phyloP scores from a whole-genome alignment of 2,329 filamentous ascomycete species.

The Cytospora chrysosperma region DNA sequence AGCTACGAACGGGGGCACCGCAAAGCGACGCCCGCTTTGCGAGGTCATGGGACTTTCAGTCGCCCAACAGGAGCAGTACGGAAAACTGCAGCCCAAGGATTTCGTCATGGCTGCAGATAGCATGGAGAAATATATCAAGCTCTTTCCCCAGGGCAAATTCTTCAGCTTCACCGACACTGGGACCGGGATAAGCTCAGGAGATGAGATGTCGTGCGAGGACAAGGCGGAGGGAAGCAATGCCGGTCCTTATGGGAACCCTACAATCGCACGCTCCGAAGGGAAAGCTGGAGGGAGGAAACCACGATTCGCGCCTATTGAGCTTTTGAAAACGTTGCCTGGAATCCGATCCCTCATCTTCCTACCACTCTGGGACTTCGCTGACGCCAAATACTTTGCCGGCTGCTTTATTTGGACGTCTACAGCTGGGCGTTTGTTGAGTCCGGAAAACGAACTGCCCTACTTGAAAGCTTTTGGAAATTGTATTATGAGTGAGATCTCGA shows the following conservation, averaged over 20 bases:
- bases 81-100: constrained; percentile 5
- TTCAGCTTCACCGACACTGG: constrained; percentile 21
- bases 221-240: constrained; percentile 18
- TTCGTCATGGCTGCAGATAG: constrained; percentile 14
- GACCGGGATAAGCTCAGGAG: constrained; percentile 1
- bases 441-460: constrained; percentile 42
- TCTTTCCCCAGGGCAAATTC: constrained; percentile 16
- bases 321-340: constrained; percentile 39
- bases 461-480: constrained; percentile 49
- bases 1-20: background rate
- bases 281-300: background rate
- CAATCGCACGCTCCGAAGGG: background rate
- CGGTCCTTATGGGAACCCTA: background rate
- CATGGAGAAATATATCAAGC: constrained; percentile 16
- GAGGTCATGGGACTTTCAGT: constrained; percentile 16
- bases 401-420: constrained; percentile 17
- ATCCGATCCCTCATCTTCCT: constrained; percentile 47
- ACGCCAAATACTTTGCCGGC: constrained; percentile 20
- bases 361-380: constrained; percentile 46
- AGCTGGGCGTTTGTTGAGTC: constrained; percentile 24
- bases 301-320: constrained; percentile 31
- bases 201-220: constrained; percentile 17
- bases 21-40: background rate
- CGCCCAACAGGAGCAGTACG: constrained; percentile 16
- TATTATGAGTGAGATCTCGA: constrained; percentile 55